Conservation (phyloP, 176 grass and related monocot species). For the Paspalum notatum region DNA sequence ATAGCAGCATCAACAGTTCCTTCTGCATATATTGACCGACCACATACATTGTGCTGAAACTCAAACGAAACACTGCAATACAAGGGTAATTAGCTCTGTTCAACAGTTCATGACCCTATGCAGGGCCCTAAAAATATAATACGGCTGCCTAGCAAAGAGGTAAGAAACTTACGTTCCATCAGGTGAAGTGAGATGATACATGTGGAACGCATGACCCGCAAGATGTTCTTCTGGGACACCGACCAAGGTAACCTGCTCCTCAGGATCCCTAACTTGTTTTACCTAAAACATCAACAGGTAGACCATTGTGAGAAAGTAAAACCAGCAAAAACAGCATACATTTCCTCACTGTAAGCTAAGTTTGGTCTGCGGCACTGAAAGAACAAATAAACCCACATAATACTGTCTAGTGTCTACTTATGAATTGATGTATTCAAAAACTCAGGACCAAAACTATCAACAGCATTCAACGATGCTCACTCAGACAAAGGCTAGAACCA, state of each 20-base stretch:
- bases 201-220: constrained; percentile 84
- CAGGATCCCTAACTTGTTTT: constrained; percentile 71
- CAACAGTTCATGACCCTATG: background rate
- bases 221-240: constrained; percentile 89
- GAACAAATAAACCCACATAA: constrained; percentile 10
- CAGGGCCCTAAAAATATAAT: constrained; percentile 30
- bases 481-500: background rate
- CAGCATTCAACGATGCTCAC: background rate
- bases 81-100: background rate
- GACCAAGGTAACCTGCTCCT: constrained; percentile 75
- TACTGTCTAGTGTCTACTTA: background rate
- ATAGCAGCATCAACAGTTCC: constrained; percentile 86
- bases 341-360: background rate
- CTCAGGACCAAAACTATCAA: background rate
- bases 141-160: background rate
- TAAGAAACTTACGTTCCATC: constrained; percentile 71
- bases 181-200: constrained; percentile 94
- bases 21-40: constrained; percentile 88
- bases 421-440: background rate
- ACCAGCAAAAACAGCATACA: background rate
- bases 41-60: constrained; percentile 96
- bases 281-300: constrained; percentile 48
- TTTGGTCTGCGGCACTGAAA: background rate
- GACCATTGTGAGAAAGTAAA: constrained; percentile 18
- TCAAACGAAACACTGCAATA: constrained; percentile 82